Evolutionary conservation across 345 rosid species (phyloP).

Genomic region (Pelargonium nanum): DNA sequence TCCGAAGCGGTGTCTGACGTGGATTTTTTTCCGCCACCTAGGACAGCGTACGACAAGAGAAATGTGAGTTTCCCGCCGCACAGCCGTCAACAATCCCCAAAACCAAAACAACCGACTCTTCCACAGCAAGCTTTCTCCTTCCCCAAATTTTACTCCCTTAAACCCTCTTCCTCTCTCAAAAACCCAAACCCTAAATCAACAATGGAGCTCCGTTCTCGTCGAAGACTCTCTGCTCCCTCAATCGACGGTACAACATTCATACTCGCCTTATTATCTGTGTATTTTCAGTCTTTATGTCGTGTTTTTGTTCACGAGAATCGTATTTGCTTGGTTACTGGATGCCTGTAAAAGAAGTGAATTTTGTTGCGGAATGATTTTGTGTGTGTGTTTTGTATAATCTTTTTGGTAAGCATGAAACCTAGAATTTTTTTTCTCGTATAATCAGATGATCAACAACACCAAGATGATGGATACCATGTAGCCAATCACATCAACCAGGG

Average conservation of each 20-base stretch:
- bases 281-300: too few relatives aligned
- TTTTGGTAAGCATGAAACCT: too few relatives aligned
- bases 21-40: not conserved
- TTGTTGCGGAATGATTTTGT: too few relatives aligned
- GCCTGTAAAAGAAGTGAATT: too few relatives aligned
- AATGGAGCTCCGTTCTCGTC: constrained; percentile 18
- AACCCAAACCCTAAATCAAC: not conserved
- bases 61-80: not conserved
- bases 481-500: not conserved
- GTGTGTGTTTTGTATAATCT: too few relatives aligned
- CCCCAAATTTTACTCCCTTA: too few relatives aligned
- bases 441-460: not conserved
- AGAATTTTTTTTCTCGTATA: too few relatives aligned
- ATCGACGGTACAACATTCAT: not conserved
- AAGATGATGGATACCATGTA: not conserved
- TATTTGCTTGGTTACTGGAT: too few relatives aligned
- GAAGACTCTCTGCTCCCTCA: not conserved
- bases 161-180: not conserved
- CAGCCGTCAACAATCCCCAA: not conserved
- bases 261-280: not conserved
- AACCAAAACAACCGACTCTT: not conserved
- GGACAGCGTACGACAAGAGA: not conserved
- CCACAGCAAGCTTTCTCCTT: not conserved
- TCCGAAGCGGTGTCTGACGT: not conserved
- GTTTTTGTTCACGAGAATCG: too few relatives aligned